Base-by-base conservation (phyloP, 1,284 basidiomycete genomes). In the Tremellales sp. region DNA sequence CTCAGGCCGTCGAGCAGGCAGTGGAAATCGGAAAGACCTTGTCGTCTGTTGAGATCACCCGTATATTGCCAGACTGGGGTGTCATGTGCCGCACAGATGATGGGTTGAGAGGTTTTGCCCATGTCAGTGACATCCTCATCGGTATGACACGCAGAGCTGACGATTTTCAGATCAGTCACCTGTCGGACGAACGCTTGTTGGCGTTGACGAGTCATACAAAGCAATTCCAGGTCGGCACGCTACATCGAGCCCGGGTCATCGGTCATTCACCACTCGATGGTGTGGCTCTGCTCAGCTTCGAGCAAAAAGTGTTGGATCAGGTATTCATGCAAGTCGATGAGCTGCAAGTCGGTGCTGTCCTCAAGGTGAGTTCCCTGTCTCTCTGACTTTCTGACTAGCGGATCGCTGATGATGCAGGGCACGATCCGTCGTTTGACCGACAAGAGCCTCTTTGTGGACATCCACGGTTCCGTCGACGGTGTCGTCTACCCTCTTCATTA, bases 401-500 rank as follows among this genome's bases (percentile, higher is more conserved):
- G 23, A 41, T 12, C 27, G 33, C 37, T 44, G 15, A 44, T 21
- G 29, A 40, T 29, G 13, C 47, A 76, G 70, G 91, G 87, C 3
- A 89, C 84, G 0, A 81, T 97, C 53, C 89, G 87, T 73, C 84
- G 81, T 53, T 78, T 97, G 36, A 85, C 84, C 1, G 84, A 88
- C 50, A 80, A 82, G 42, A 86, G 82, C 1, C 75, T 97, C 31
- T 92, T 96, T 61, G 82, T 97, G 31, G 84, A 86, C 23, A 79
- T 97, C 45, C 84, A 86, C 13, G 89, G 87, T 7, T 87, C 81
- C 53, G 83, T 94, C 27, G 90, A 97, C 63, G 96, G 89, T 33
- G 85, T 97, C 25, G 82, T 97, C 25, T 97, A 90, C 85, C 92
- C 94, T 0, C 80, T 84, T 57, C 96, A 99, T 73, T 98, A 90